Conservation (phyloP, 2,329 filamentous ascomycete species). For the Onygenales sp. region DNA sequence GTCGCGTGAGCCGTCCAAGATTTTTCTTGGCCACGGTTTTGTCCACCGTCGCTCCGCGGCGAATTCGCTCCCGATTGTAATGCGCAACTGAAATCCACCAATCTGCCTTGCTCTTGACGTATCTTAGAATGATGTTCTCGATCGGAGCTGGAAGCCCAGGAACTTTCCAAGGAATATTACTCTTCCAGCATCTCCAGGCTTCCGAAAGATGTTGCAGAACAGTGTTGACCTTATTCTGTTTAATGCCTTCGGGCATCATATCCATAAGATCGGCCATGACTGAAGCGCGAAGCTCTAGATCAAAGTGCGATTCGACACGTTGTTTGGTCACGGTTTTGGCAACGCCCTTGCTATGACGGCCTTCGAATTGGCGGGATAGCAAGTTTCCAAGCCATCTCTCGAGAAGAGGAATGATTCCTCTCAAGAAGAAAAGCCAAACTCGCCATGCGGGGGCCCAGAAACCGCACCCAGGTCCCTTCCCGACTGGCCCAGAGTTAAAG, state of each 20-base stretch:
- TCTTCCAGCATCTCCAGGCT: conserved; percentile 99
- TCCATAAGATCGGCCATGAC: conserved; percentile 99
- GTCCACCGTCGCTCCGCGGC: conserved; percentile 91
- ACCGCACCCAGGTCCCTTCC: conserved; percentile 93
- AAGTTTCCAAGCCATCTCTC: conserved; percentile 97
- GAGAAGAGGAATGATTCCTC: conserved; percentile 90
- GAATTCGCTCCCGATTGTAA: conserved; percentile 95
- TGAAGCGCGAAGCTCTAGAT: conserved; percentile 90
- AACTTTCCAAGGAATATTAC: conserved; percentile 99
- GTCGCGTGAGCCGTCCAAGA: conserved; percentile 79
- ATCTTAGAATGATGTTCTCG: conserved; percentile 96
- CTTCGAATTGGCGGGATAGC: conserved; percentile 93
- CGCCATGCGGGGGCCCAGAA: conserved; percentile 99
- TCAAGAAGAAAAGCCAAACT: conserved; percentile 99
- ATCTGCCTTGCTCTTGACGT: conserved; percentile 98
- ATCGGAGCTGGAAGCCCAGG: conserved; percentile 92
- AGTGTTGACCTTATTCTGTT: conserved; percentile 98
- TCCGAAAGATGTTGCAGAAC: conserved; percentile 95
- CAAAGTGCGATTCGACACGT: conserved; percentile 96
- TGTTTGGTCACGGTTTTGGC: conserved; percentile 99
- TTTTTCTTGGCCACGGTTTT: conserved; percentile 99
- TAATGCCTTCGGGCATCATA: conserved; percentile 99
- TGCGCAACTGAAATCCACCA: conserved; percentile 99
- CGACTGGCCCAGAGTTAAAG: conserved; percentile 93
- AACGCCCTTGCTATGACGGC: conserved; percentile 95